Evolutionary conservation across 352 stramenopile species (phyloP).

Genomic region (Phytophthora hybrid): DNA sequence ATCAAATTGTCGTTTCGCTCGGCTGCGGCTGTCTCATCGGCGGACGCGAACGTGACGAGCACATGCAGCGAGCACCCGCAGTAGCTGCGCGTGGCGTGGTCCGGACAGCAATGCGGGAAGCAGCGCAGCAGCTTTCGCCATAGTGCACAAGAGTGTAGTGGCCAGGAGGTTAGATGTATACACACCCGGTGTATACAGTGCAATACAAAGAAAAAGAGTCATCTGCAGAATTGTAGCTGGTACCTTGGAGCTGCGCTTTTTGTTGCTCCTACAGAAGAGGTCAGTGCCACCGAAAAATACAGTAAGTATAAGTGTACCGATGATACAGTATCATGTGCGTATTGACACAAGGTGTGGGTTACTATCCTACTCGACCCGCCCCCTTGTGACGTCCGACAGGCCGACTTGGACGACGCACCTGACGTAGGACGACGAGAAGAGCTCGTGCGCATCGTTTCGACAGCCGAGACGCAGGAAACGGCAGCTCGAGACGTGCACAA

Average conservation of each 20-base stretch:
- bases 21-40: background rate
- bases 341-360: too few relatives aligned
- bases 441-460: background rate
- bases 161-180: background rate
- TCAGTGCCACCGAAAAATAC: too few relatives aligned
- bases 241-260: conserved; percentile 3
- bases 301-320: too few relatives aligned
- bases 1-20: conserved; percentile 28
- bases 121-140: conserved; percentile 28
- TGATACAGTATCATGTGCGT: background rate
- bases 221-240: background rate
- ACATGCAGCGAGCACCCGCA: conserved; percentile 43
- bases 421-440: background rate
- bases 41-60: conserved; percentile 24
- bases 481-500: background rate
- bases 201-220: background rate
- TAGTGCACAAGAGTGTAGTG: background rate
- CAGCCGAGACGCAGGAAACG: background rate
- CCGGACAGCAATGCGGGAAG: conserved; percentile 49
- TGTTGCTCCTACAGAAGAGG: background rate
- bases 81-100: conserved; percentile 39
- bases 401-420: background rate
- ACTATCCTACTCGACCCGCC: background rate
- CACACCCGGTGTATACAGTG: background rate
- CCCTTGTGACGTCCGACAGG: background rate